phyloP scores from a whole-genome alignment of 306 rosid species.

The Rosa lucieae region DNA sequence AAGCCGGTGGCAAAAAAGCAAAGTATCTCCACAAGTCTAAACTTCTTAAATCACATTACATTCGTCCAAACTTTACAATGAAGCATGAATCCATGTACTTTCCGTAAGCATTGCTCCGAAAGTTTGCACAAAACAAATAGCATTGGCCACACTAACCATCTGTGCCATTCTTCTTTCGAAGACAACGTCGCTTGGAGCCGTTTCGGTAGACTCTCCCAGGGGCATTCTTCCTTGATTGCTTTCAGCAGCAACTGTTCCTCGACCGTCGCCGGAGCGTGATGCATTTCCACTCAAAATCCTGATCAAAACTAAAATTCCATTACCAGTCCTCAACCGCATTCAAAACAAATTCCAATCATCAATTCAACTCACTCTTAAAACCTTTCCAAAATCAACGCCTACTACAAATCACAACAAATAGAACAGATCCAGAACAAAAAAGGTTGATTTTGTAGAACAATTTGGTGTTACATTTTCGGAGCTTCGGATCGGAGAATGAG shows the following conservation, averaged over 20 bases:
- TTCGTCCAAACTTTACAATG: background rate
- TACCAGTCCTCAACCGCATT: background rate
- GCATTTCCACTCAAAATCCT: slow-evolving; percentile 54
- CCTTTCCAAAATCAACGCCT: background rate
- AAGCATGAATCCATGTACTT: background rate
- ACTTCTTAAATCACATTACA: too few relatives aligned
- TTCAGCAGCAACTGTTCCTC: slow-evolving; percentile 73
- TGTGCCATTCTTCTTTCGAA: slow-evolving; percentile 87
- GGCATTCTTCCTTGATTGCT: slow-evolving; percentile 78
- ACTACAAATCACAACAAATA: background rate
- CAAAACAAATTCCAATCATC: slow-evolving; percentile 8
- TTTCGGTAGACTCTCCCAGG: slow-evolving; percentile 81
- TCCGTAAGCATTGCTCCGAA: background rate
- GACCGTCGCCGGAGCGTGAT: slow-evolving; percentile 49
- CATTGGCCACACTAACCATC: slow-evolving; percentile 47
- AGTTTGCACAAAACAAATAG: background rate
- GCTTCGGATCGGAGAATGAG: background rate
- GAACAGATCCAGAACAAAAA: background rate
- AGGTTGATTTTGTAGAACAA: background rate
- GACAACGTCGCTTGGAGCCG: slow-evolving; percentile 70
- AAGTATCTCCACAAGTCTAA: background rate
- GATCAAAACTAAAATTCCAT: background rate
- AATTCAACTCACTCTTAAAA: background rate
- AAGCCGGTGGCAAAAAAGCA: slow-evolving; percentile 12
- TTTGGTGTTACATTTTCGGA: background rate